Conservation (phyloP, 1,139 yeast species). For the Taphrina deformans region DNA sequence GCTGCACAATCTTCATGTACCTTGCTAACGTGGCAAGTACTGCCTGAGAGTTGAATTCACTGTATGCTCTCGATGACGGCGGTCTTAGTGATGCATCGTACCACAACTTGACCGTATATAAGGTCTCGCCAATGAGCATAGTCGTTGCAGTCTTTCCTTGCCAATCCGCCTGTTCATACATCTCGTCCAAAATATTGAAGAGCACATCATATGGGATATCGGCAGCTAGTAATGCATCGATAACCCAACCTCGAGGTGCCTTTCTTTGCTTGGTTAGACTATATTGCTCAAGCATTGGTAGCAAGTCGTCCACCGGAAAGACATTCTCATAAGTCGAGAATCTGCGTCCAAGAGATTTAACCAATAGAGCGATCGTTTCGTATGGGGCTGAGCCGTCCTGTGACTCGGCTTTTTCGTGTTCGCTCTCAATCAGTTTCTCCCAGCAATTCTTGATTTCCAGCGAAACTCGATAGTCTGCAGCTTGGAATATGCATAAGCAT, state of each 20-base stretch:
- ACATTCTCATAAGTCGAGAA: slow-evolving; percentile 64
- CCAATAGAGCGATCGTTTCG: slow-evolving; percentile 47
- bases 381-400: slow-evolving; percentile 44
- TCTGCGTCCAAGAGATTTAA: slow-evolving; percentile 54
- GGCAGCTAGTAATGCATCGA: slow-evolving; percentile 72
- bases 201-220: slow-evolving; percentile 72
- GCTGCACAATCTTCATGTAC: not conserved
- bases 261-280: slow-evolving; percentile 48
- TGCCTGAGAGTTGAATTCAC: not conserved
- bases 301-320: slow-evolving; percentile 73
- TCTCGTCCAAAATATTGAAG: slow-evolving; percentile 64
- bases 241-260: slow-evolving; percentile 56
- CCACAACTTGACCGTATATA: slow-evolving; percentile 10
- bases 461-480: slow-evolving; percentile 58
- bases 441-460: slow-evolving; percentile 47
- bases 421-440: slow-evolving; percentile 44
- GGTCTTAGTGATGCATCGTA: slow-evolving; percentile 20
- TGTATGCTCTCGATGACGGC: not conserved
- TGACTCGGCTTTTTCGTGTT: slow-evolving; percentile 46
- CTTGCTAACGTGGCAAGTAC: not conserved
- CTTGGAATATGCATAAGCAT: slow-evolving; percentile 72
- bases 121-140: slow-evolving; percentile 28
- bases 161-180: slow-evolving; percentile 51
- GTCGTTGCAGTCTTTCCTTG: slow-evolving; percentile 34
- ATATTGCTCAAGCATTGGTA: slow-evolving; percentile 55